Percentiles rank a stretch among this genome's conserved stretches.
These are phyloP conservation scores for Euphorbia lathyris DNA, from an alignment of 345 rosid genomes.

Conservation along the genomic window DNA sequence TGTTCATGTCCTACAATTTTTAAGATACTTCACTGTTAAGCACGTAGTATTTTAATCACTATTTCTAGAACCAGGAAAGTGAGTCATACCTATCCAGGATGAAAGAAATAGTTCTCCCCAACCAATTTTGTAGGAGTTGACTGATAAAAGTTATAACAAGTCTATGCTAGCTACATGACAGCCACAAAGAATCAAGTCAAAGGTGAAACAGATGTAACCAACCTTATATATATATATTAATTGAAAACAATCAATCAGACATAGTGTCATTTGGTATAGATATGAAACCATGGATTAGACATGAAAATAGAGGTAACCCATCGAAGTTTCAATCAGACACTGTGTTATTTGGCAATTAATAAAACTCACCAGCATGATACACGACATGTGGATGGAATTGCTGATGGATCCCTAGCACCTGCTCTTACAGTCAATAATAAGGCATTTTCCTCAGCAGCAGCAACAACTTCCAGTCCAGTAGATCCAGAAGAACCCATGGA, in stretches of 20 bases:
- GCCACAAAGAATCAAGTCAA: not conserved
- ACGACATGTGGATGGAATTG: constrained; percentile 95
- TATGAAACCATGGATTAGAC: too few species aligned
- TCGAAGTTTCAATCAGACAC: too few species aligned
- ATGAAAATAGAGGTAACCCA: too few species aligned
- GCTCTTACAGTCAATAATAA: constrained; percentile 93
- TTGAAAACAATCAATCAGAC: too few species aligned
- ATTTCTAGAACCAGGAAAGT: not conserved
- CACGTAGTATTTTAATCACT: not conserved
- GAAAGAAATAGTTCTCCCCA: constrained; percentile 13
- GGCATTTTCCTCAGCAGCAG: constrained; percentile 90
- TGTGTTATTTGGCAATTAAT: too few species aligned
- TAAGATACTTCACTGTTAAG: not conserved
- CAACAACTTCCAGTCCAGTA: constrained; percentile 83
- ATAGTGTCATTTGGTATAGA: too few species aligned
- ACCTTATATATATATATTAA: too few species aligned
- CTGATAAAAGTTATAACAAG: constrained; percentile 10
- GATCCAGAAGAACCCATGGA: constrained; percentile 87
- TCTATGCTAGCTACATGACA: constrained; percentile 3
- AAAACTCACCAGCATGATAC: constrained; percentile 72
- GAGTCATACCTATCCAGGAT: not conserved
- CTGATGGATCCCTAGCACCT: constrained; percentile 98
- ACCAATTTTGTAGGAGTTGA: constrained; percentile 5
- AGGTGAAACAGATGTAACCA: not conserved
- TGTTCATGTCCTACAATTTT: constrained; percentile 77